Conservation (phyloP, 2,329 filamentous ascomycete genomes). For the Colletotrichum musae region DNA sequence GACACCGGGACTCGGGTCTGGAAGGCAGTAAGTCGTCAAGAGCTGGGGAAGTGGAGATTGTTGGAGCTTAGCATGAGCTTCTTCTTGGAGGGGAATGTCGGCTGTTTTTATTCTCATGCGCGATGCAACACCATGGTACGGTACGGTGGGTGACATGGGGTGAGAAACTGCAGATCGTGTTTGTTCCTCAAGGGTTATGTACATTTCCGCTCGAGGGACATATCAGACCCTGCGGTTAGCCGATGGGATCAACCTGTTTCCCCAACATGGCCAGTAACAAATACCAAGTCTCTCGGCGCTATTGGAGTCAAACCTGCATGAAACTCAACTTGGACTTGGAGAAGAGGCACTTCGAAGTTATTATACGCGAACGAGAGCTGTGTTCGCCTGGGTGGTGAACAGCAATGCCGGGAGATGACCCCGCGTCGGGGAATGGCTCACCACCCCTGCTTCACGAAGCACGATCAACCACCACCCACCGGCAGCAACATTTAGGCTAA, state of each 20-base stretch:
- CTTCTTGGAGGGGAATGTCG: conserved; percentile 3
- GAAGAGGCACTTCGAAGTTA: not conserved
- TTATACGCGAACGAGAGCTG: not conserved
- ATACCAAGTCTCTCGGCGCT: not conserved
- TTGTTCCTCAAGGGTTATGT: not conserved
- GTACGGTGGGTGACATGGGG: no score
- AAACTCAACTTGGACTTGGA: not conserved
- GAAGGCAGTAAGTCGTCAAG: not conserved
- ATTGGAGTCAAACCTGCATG: not conserved
- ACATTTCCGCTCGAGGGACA: not conserved
- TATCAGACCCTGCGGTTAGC: not conserved
- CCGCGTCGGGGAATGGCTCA: conserved; percentile 11
- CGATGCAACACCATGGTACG: not conserved
- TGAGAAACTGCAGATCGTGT: conserved; percentile 1
- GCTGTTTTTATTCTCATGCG: conserved; percentile 18
- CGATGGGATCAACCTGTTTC: not conserved
- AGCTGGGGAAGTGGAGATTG: not conserved
- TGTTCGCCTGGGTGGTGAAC: not conserved
- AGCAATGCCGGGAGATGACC: conserved; percentile 1
- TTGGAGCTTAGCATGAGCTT: not conserved
- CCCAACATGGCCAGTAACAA: not conserved
- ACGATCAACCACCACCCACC: conserved; percentile 7
- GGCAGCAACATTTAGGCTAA: conserved; percentile 40
- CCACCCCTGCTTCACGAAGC: conserved; percentile 12
- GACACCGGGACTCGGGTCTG: not conserved